Evolutionary conservation across 768 basidiomycete species (phyloP).

Genomic region (Leccinum rimulosum): DNA sequence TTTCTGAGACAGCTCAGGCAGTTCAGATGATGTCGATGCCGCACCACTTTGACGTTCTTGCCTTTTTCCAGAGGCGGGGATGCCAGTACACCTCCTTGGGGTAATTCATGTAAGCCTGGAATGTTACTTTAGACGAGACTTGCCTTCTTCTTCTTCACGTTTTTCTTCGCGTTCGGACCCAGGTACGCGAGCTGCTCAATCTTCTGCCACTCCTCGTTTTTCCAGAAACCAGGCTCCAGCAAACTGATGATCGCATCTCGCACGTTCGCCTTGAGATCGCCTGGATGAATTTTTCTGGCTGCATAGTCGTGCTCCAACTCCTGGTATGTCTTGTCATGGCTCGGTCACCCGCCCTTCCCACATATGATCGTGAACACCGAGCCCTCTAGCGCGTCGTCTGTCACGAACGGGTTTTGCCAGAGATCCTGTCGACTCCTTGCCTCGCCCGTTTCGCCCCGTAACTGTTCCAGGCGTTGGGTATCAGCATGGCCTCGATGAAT

Average conservation of each 20-base stretch:
- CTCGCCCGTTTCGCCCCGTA: conserved; percentile 41
- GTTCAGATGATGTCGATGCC: no score
- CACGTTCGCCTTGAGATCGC: conserved; percentile 82
- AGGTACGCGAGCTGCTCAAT: conserved; percentile 84
- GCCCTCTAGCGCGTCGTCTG: conserved; percentile 70
- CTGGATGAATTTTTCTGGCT: conserved; percentile 78
- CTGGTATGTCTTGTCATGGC: conserved; percentile 68
- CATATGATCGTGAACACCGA: conserved; percentile 79
- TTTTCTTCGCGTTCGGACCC: conserved; percentile 59
- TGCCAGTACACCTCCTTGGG: conserved; percentile 66
- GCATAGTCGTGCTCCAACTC: conserved; percentile 74
- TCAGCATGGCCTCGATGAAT: conserved; percentile 83
- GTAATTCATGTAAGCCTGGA: neutral
- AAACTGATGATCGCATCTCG: conserved; percentile 70
- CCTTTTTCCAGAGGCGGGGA: conserved; percentile 83
- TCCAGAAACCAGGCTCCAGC: conserved; percentile 76
- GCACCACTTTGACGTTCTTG: conserved; percentile 38
- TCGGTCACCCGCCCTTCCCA: conserved; percentile 69
- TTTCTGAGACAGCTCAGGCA: no score
- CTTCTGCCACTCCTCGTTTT: conserved; percentile 75
- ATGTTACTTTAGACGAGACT: neutral
- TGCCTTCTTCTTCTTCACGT: conserved; percentile 62
- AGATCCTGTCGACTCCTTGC: conserved; percentile 46
- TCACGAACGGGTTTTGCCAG: conserved; percentile 66
- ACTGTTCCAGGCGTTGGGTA: conserved; percentile 71